phyloP scores from a whole-genome alignment of 1,139 yeast genomes.

The Yamadazyma spencermartinsiae region DNA sequence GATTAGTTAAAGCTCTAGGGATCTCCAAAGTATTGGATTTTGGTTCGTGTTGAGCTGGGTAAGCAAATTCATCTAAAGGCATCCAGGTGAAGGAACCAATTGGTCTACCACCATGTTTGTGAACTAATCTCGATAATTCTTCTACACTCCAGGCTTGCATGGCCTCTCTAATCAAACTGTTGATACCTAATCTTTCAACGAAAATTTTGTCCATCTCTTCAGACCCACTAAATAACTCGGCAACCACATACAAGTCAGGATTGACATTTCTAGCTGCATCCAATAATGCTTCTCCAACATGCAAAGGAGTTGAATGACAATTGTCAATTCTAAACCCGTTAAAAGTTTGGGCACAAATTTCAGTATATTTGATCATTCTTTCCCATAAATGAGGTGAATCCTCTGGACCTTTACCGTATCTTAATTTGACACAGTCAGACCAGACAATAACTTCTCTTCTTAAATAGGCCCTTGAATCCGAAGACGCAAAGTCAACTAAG shows the following conservation, averaged over 20 bases:
- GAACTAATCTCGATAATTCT: constrained; percentile 84
- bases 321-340: constrained; percentile 93
- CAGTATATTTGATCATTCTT: constrained; percentile 78
- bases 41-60: constrained; percentile 54
- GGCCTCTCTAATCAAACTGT: constrained; percentile 89
- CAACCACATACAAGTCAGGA: constrained; percentile 88
- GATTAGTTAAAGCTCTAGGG: constrained; percentile 62
- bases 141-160: constrained; percentile 94
- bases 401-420: constrained; percentile 74
- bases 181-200: constrained; percentile 87
- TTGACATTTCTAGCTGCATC: constrained; percentile 86
- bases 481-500: constrained; percentile 86
- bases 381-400: constrained; percentile 92
- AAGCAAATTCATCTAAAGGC: constrained; percentile 70
- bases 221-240: constrained; percentile 91
- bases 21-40: constrained; percentile 45
- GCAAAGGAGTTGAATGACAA: constrained; percentile 94
- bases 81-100: constrained; percentile 85
- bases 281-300: constrained; percentile 85
- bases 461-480: constrained; percentile 73
- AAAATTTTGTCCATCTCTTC: constrained; percentile 87
- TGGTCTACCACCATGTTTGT: constrained; percentile 92
- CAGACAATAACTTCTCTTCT: constrained; percentile 93
- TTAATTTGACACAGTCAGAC: constrained; percentile 94
- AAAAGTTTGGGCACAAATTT: constrained; percentile 71